Evolutionary conservation across 345 rosid genomes (phyloP).

Genomic region (Syzygium grande): DNA sequence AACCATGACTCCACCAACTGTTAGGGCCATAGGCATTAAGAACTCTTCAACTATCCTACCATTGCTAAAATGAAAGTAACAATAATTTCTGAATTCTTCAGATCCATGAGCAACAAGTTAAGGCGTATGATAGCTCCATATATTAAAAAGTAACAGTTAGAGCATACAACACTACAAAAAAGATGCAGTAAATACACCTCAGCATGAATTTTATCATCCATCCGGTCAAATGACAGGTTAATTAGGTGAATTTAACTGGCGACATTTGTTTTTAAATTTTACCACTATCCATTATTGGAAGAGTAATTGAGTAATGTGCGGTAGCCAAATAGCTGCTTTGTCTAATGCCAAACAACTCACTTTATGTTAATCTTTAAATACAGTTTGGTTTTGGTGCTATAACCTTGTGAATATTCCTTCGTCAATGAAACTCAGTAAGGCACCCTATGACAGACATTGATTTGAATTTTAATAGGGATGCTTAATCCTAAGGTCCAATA

Average conservation of each 20-base stretch:
- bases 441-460: background rate
- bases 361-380: background rate
- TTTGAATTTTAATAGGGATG: background rate
- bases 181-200: background rate
- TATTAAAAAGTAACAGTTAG: background rate
- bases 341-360: background rate
- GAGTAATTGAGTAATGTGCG: background rate
- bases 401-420: background rate
- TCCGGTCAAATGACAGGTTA: background rate
- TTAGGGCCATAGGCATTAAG: background rate
- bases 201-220: background rate
- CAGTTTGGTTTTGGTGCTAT: background rate
- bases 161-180: background rate
- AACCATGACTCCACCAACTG: background rate
- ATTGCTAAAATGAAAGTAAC: background rate
- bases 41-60: background rate
- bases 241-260: background rate
- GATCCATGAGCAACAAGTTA: background rate
- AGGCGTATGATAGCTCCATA: background rate
- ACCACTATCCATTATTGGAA: background rate
- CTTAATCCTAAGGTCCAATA: background rate
- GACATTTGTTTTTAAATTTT: background rate
- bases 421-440: background rate
- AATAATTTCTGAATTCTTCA: background rate
- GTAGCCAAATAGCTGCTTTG: background rate